Percentiles rank a stretch among this genome's conserved stretches.
Evolutionary conservation across 495 filamentous ascomycete species (phyloP).

Genomic region (Aspergillus heteromorphus): DNA sequence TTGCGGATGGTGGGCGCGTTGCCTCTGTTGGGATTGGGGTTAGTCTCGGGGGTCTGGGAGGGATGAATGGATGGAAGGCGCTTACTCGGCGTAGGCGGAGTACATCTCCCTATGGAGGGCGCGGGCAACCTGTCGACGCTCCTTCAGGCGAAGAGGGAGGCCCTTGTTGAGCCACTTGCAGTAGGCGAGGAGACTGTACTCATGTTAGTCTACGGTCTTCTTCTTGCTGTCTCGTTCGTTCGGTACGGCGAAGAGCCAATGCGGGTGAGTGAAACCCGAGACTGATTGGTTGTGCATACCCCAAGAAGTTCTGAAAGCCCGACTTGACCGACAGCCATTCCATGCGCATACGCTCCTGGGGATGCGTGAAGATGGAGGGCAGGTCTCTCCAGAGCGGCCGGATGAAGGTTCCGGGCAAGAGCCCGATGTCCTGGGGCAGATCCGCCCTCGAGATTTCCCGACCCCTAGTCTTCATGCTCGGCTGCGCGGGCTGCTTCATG

Average conservation of each 20-base stretch:
- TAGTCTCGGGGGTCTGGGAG: background rate
- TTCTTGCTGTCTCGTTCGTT: no score
- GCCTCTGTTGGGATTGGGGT: conserved; percentile 37
- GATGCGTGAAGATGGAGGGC: conserved; percentile 49
- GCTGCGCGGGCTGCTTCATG: conserved; percentile 27
- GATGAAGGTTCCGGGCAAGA: conserved; percentile 55
- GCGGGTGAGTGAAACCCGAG: background rate
- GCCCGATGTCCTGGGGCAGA: conserved; percentile 47
- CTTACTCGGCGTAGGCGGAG: conserved; percentile 62
- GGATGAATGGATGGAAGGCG: background rate
- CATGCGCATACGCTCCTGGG: conserved; percentile 37
- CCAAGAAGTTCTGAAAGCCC: conserved; percentile 30
- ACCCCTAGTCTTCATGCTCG: conserved; percentile 34
- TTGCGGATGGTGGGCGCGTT: conserved; percentile 51
- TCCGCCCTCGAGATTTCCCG: conserved; percentile 21
- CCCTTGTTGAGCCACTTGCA: conserved; percentile 28
- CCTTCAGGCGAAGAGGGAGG: conserved; percentile 37
- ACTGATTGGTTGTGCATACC: conserved; percentile 24
- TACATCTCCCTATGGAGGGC: conserved; percentile 66
- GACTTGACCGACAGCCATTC: conserved; percentile 45
- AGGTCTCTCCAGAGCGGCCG: conserved; percentile 51
- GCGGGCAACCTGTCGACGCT: conserved; percentile 36
- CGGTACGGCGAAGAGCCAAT: background rate
- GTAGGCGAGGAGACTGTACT: conserved; percentile 38
- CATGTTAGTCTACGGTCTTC: conserved; percentile 19